phyloP scores from a whole-genome alignment of 2,329 filamentous ascomycete genomes.

The Rhexocercosporidium sp. region DNA sequence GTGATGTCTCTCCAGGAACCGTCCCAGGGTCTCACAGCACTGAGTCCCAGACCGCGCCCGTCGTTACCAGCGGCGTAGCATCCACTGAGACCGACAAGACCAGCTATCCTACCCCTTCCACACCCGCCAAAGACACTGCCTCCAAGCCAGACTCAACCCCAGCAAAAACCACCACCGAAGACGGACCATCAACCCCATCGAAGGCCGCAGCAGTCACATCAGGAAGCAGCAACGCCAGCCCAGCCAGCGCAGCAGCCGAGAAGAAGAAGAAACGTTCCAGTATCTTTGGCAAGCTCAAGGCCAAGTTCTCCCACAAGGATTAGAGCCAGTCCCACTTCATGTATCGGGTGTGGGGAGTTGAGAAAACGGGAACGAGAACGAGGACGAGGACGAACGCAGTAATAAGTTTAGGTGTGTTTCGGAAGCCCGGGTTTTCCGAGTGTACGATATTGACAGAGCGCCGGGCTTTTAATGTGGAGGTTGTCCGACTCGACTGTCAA shows the following conservation, averaged over 20 bases:
- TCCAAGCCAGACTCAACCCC: constrained; percentile 21
- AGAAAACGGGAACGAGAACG: too few relatives aligned
- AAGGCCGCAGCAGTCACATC: constrained; percentile 24
- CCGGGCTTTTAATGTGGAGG: constrained; percentile 21
- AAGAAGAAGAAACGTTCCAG: constrained; percentile 46
- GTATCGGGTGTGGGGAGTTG: background rate
- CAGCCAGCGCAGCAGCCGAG: constrained; percentile 33
- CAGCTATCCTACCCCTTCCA: constrained; percentile 25
- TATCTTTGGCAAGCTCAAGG: constrained; percentile 54
- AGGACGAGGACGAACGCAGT: constrained; percentile 16
- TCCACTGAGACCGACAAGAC: constrained; percentile 32
- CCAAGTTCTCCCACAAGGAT: constrained; percentile 50
- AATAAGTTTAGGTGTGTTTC: constrained; percentile 21
- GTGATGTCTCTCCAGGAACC: constrained; percentile 41
- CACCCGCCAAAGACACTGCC: constrained; percentile 28
- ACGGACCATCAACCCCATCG: constrained; percentile 9
- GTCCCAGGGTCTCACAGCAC: constrained; percentile 36
- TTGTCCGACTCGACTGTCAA: background rate
- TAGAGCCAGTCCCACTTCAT: constrained; percentile 15
- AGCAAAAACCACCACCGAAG: constrained; percentile 19
- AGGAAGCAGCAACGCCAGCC: constrained; percentile 37
- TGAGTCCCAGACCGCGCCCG: constrained; percentile 32
- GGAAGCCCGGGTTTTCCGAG: constrained; percentile 17
- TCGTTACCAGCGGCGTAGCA: constrained; percentile 36
- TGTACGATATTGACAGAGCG: constrained; percentile 37